phyloP scores from a whole-genome alignment of 2,329 filamentous ascomycete species.

The Botryotinia narcissicola region DNA sequence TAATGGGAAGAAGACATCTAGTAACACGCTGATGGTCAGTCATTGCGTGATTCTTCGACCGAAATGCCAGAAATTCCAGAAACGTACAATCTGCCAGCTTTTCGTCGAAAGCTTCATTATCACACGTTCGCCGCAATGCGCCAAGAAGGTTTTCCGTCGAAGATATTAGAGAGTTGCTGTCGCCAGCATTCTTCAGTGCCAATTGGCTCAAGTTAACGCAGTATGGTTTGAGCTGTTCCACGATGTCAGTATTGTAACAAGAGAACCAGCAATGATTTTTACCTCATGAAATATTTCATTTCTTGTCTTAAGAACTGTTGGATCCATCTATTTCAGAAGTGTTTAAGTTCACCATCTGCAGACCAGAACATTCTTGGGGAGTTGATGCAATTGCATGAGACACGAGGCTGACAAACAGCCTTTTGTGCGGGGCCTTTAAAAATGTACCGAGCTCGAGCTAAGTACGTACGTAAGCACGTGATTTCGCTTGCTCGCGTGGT shows the following conservation, averaged over 20 bases:
- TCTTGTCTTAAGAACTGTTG: conserved; percentile 31
- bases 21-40: background rate
- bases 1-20: conserved; percentile 82
- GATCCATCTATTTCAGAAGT: conserved; percentile 31
- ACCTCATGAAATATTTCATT: conserved; percentile 39
- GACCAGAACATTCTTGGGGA: conserved; percentile 6
- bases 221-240: conserved; percentile 57
- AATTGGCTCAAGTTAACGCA: conserved; percentile 61
- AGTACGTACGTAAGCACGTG: background rate
- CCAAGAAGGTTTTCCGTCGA: conserved; percentile 47
- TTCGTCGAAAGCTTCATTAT: conserved; percentile 61
- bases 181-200: conserved; percentile 49
- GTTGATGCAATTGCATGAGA: background rate
- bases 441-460: background rate
- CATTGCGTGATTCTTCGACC: background rate
- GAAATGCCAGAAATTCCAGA: conserved; percentile 41
- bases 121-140: conserved; percentile 44
- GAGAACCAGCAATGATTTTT: background rate
- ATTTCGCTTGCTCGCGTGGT: background rate
- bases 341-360: background rate
- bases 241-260: background rate
- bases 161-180: conserved; percentile 44
- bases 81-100: conserved; percentile 93
- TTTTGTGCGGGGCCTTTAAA: background rate
- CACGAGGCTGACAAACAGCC: conserved; percentile 14